Conservation (phyloP, 208 protist species). For the Tritrichomonas foetus region DNA sequence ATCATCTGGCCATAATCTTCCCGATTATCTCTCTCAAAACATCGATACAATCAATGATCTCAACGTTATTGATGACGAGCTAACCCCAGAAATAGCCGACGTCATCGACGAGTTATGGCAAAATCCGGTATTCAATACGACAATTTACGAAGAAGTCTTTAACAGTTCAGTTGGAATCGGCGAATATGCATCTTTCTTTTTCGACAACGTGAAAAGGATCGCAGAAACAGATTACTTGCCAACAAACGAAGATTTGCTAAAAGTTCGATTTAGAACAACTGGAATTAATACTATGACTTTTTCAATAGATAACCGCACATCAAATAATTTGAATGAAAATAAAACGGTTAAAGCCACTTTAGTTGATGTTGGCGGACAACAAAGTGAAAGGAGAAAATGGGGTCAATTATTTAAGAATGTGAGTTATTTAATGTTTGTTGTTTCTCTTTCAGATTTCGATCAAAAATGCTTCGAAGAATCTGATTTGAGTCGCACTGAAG, state of each 20-base stretch:
- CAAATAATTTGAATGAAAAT: background rate
- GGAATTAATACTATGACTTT: background rate
- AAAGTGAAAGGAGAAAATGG: constrained; percentile 50
- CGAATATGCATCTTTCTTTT: constrained; percentile 37
- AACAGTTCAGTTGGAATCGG: background rate
- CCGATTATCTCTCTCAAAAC: too few relatives aligned
- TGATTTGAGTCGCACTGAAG: background rate
- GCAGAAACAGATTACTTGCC: constrained; percentile 3
- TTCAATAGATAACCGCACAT: background rate
- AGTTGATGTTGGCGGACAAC: constrained; percentile 53
- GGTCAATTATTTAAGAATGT: constrained; percentile 43
- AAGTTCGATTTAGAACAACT: background rate
- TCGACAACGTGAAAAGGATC: constrained; percentile 41
- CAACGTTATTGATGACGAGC: background rate
- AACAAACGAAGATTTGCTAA: constrained; percentile 43
- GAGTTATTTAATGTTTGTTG: constrained; percentile 35
- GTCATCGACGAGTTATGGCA: constrained; percentile 3
- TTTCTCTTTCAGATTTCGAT: constrained; percentile 45
- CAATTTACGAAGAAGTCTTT: background rate
- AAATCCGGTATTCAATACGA: background rate
- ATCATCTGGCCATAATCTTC: too few relatives aligned
- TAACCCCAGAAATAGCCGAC: background rate
- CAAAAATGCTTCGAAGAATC: background rate
- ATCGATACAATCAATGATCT: too few relatives aligned
- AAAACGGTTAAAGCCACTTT: background rate